These are phyloP conservation scores for Aspergillus mulundensis DNA, from an alignment of 495 filamentous ascomycete species.

Conservation along the genomic window DNA sequence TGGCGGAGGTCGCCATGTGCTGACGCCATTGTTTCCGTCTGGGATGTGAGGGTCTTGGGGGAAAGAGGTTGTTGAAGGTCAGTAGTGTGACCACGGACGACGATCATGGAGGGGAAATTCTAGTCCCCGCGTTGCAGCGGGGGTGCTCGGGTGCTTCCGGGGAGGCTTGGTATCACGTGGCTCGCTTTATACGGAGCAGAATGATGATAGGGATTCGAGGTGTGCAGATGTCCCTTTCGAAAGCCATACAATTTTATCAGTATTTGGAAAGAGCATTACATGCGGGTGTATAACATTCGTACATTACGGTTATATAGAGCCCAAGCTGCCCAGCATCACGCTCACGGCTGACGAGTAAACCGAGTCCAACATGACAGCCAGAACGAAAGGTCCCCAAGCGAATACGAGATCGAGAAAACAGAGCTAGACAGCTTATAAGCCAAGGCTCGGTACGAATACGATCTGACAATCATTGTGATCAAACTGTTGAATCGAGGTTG, in stretches of 20 bases:
- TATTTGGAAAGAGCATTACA: not conserved
- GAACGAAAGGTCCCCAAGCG: not conserved
- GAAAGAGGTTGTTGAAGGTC: not conserved
- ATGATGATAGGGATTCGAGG: no score
- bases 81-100: not conserved
- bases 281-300: not conserved
- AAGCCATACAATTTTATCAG: not conserved
- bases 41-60: conserved; percentile 12
- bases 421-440: not conserved
- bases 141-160: conserved; percentile 9
- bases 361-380: no score
- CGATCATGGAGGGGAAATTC: conserved; percentile 1
- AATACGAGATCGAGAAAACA: conserved; percentile 4
- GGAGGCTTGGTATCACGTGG: conserved; percentile 7
- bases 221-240: not conserved
- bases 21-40: conserved; percentile 48
- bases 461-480: not conserved
- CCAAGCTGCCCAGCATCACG: not conserved
- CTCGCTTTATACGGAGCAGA: not conserved
- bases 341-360: not conserved
- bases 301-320: not conserved
- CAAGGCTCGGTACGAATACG: conserved; percentile 9
- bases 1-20: conserved; percentile 71
- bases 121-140: conserved; percentile 10
- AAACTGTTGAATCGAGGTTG: conserved; percentile 1